These are phyloP conservation scores for Aspergillus diversus DNA, from an alignment of 495 filamentous ascomycete genomes.

Conservation along the genomic window DNA sequence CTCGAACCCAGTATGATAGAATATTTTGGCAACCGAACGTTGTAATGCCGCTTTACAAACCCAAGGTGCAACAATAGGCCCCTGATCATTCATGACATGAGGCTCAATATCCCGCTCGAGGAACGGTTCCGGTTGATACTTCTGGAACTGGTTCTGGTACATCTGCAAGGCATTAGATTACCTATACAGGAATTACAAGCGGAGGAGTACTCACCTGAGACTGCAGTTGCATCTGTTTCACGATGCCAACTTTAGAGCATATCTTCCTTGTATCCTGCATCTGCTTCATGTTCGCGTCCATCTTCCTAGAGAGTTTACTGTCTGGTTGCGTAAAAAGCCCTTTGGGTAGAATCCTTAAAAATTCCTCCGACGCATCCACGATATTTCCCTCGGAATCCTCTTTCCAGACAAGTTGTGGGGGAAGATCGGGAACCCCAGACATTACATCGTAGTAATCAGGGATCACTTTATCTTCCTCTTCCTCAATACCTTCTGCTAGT, in stretches of 20 bases:
- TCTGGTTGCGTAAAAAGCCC: slow-evolving; percentile 79
- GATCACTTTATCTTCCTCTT: slow-evolving; percentile 73
- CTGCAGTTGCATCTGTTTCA: slow-evolving; percentile 99
- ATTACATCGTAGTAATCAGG: slow-evolving; percentile 94
- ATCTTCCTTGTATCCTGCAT: slow-evolving; percentile 98
- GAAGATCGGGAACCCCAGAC: slow-evolving; percentile 82
- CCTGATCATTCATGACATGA: slow-evolving; percentile 83
- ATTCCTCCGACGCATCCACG: slow-evolving; percentile 82
- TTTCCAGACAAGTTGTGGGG: slow-evolving; percentile 75
- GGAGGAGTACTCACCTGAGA: slow-evolving; percentile 69
- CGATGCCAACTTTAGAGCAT: slow-evolving; percentile 91
- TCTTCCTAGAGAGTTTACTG: slow-evolving; percentile 72
- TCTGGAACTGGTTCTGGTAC: slow-evolving; percentile 97
- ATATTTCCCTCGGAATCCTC: slow-evolving; percentile 87
- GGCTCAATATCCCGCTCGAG: slow-evolving; percentile 81
- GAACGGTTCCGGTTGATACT: slow-evolving; percentile 93
- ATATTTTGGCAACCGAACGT: slow-evolving; percentile 88
- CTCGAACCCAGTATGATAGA: slow-evolving; percentile 96
- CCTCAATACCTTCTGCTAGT: slow-evolving; percentile 89
- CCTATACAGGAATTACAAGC: neutral
- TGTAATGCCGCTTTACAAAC: slow-evolving; percentile 82
- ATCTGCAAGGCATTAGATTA: slow-evolving; percentile 57
- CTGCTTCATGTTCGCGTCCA: slow-evolving; percentile 89
- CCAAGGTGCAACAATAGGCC: slow-evolving; percentile 80
- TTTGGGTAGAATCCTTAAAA: slow-evolving; percentile 69